Base-by-base conservation (phyloP, 1,284 basidiomycete genomes). In the Cryptococcus wingfieldii region DNA sequence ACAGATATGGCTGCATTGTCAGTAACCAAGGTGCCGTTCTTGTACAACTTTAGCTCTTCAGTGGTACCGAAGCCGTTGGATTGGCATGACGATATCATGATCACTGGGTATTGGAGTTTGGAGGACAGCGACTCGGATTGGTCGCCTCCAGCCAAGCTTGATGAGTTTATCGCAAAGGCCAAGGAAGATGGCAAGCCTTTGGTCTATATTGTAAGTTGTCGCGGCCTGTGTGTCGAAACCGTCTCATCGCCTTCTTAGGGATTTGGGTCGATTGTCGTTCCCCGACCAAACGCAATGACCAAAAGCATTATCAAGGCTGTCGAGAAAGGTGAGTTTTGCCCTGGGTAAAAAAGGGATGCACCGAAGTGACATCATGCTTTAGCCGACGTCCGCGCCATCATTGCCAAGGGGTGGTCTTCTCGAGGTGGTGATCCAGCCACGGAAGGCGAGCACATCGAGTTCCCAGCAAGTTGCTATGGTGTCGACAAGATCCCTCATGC, bases 381-480 rank as follows among this genome's bases (percentile, higher is more conserved):
- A 82, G 80, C 83, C 62, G 80, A 79, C 60, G 86, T 88, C 2
- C 79, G 85, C 31, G 88, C 87, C 0, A 86, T 90, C 60, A 79
- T 90, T 23, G 85, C 84, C 18, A 87, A 87, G 69, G 88, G 88
- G 23, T 90, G 88, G 88, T 85, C 84, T 0, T 80, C 83, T 12
- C 79, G 87, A 67, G 56, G 81, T 77, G 66, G 65, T 8, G 68
- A 71, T 49, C 66, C 72, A 16, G 58, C 66, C 2, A 70, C 70
- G 44, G 72, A 73, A 67, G 63, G 71, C 73, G 61, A 78, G 50
- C 73, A 76, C 28, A 78, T 82, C 47, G 79, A 80, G 5, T 70
- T 74, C 55, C 78, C 78, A 2, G 60, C 65, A 5, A 72, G 62
- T 28, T 76, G 74, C 59, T 76, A 70, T 60, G 55, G 59, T 23